Conservation (phyloP, 306 rosid genomes). For the Rosa rugosa region DNA sequence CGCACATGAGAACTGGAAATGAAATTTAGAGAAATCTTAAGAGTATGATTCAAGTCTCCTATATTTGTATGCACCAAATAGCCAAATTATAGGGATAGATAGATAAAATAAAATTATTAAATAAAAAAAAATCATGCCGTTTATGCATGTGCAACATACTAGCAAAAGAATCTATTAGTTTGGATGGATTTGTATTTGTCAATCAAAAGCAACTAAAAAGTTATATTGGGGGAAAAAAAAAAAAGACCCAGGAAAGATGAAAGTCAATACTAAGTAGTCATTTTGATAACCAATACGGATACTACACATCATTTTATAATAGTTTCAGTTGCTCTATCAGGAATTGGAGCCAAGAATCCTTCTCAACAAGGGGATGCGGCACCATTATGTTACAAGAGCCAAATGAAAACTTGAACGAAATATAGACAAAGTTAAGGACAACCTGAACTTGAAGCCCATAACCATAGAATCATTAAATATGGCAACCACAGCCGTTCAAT, state of each 20-base stretch:
- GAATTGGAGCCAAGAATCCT: background rate
- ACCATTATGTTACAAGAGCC: background rate
- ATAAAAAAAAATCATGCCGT: background rate
- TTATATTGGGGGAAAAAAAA: background rate
- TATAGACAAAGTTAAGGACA: background rate
- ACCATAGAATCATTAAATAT: background rate
- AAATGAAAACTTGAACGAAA: background rate
- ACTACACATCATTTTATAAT: background rate
- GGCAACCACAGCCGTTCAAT: background rate
- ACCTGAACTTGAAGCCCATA: background rate
- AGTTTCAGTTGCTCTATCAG: background rate
- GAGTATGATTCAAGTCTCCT: background rate
- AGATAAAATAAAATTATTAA: background rate
- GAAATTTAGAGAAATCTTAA: background rate
- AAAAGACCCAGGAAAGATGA: background rate
- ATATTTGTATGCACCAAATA: background rate
- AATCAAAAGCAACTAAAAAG: background rate
- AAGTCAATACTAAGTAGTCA: background rate
- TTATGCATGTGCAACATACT: background rate
- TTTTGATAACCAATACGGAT: background rate
- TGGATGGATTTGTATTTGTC: background rate
- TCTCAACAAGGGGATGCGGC: background rate
- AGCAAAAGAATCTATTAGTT: background rate
- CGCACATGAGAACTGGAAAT: conserved; percentile 7
- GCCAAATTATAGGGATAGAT: too few species aligned